A percentile compares a stretch with the other conserved stretches of the same genome.
Evolutionary conservation across 306 rosid genomes (phyloP).

Genomic region (cucumber (Cucumis sativus)): DNA sequence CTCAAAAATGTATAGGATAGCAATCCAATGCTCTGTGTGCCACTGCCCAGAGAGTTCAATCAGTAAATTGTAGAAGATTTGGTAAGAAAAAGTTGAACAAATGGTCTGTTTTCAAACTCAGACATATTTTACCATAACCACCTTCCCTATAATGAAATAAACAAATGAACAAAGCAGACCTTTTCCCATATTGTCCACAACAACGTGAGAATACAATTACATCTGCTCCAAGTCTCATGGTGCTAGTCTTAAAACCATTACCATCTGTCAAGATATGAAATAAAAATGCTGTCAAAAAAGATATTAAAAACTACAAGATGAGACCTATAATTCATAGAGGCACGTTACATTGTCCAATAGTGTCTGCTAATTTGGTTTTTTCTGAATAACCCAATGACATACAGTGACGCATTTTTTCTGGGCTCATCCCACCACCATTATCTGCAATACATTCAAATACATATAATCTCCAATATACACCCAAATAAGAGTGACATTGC

Average conservation of each 20-base stretch:
- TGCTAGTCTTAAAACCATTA: conserved; percentile 97
- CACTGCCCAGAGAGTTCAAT: conserved; percentile 21
- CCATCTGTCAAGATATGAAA: conserved; percentile 53
- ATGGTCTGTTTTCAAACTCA: neutral
- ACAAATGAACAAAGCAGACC: conserved; percentile 30
- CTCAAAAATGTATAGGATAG: conserved; percentile 90
- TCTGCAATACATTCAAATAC: conserved; percentile 41
- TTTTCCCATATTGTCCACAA: conserved; percentile 46
- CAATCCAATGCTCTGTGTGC: conserved; percentile 86
- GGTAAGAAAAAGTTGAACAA: neutral
- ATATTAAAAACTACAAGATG: neutral
- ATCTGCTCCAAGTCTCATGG: conserved; percentile 98
- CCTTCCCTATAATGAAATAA: neutral
- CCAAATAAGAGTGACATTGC: neutral
- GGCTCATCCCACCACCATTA: conserved; percentile 99
- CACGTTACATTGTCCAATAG: conserved; percentile 76
- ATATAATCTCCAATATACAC: conserved; percentile 49
- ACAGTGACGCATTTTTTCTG: conserved; percentile 97
- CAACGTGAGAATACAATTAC: conserved; percentile 87
- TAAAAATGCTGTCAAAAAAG: conserved; percentile 15
- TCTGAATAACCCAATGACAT: conserved; percentile 89
- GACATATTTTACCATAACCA: neutral
- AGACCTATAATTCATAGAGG: neutral
- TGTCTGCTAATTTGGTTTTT: conserved; percentile 80
- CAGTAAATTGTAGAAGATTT: neutral